A percentile compares a stretch with the other conserved stretches of the same genome.
Evolutionary conservation across 2,329 filamentous ascomycete genomes (phyloP).

Genomic region (Talaromyces sp.): DNA sequence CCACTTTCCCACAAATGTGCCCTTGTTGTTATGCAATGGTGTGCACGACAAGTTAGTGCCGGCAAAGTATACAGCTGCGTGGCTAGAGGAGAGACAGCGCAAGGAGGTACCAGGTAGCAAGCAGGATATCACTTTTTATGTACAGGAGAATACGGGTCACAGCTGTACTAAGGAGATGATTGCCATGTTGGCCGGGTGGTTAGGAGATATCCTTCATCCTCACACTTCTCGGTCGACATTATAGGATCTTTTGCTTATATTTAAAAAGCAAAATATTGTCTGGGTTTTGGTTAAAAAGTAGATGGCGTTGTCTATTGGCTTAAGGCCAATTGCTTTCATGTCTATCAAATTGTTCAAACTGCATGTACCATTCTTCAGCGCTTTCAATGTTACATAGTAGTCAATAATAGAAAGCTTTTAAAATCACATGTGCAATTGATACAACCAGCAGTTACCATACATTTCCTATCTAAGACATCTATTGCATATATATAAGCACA

Average conservation of each 20-base stretch:
- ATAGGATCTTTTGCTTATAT: not conserved
- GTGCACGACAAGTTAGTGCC: not conserved
- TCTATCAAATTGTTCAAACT: no score
- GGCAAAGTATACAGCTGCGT: slow-evolving; percentile 2
- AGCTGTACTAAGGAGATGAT: slow-evolving; percentile 6
- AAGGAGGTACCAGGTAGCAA: not conserved
- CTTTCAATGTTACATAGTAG: not conserved
- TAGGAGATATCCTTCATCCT: not conserved
- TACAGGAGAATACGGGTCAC: slow-evolving; percentile 3
- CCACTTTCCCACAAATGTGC: not conserved
- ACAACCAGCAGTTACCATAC: not conserved
- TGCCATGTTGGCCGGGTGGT: not conserved
- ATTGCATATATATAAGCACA: not conserved
- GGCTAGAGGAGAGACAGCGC: not conserved
- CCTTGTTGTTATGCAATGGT: slow-evolving; percentile 1
- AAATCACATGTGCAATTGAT: not conserved
- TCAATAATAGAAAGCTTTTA: not conserved
- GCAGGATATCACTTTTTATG: not conserved
- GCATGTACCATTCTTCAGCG: no score
- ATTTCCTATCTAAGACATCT: not conserved
- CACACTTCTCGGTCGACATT: not conserved
- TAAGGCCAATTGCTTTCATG: no score
- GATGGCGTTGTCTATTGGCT: no score
- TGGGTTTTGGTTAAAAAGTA: no score
- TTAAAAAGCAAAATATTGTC: no score